phyloP scores from a whole-genome alignment of 1,284 basidiomycete genomes.

The Coniophora puteana region DNA sequence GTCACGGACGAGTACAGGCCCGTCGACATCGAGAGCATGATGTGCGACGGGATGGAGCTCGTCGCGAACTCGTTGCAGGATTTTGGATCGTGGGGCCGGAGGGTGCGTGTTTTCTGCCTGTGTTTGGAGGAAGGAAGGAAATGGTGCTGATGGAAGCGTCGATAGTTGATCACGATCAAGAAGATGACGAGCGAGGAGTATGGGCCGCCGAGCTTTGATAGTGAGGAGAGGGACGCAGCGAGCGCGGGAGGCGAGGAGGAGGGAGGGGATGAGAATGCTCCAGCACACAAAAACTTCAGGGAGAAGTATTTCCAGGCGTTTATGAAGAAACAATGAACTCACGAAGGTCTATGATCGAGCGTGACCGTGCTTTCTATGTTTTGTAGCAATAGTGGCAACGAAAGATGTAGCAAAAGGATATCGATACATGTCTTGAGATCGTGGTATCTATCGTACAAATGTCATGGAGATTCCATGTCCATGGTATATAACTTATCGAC shows the following conservation, averaged over 20 bases:
- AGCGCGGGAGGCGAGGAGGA: constrained; percentile 15
- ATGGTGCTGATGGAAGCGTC: constrained; percentile 5
- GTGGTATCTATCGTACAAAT: too few relatives aligned
- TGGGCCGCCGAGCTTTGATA: constrained; percentile 48
- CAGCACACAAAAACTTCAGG: constrained; percentile 76
- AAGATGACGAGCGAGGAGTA: constrained; percentile 56
- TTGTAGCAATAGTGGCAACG: too few relatives aligned
- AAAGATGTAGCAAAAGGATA: too few relatives aligned
- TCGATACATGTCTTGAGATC: too few relatives aligned
- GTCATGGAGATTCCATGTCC: too few relatives aligned
- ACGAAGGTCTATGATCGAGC: too few relatives aligned
- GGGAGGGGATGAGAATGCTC: constrained; percentile 36
- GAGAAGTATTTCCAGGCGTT: constrained; percentile 82
- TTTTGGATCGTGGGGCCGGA: constrained; percentile 93
- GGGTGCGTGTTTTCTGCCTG: constrained; percentile 50
- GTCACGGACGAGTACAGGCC: constrained; percentile 89
- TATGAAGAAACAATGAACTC: constrained; percentile 36
- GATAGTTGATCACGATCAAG: constrained; percentile 84
- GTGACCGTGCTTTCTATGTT: too few relatives aligned
- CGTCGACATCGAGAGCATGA: constrained; percentile 71
- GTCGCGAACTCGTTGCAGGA: constrained; percentile 90
- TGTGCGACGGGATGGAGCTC: constrained; percentile 85
- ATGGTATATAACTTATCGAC: too few relatives aligned
- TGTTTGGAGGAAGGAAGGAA: neutral
- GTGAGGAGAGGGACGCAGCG: constrained; percentile 15